phyloP scores from a whole-genome alignment of 371 early-diverging fungal genomes.

The Mortierella sp. region DNA sequence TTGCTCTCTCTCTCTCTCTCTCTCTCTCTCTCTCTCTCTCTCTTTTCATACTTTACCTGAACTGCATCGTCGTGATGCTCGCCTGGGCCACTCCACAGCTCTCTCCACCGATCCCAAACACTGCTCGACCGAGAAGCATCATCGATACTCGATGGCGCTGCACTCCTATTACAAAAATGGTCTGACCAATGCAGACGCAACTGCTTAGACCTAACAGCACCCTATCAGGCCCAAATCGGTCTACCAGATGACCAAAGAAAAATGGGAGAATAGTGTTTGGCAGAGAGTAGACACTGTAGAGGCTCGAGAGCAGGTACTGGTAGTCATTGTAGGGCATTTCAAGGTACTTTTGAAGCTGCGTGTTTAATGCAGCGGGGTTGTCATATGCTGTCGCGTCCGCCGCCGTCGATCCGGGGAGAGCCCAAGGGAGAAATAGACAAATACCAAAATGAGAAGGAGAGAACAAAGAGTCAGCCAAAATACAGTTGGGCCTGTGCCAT shows the following conservation, averaged over 20 bases:
- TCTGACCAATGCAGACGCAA: constrained; percentile 72
- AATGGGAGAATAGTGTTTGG: constrained; percentile 83
- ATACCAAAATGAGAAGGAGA: neutral
- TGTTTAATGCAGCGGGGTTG: constrained; percentile 73
- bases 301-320: constrained; percentile 71
- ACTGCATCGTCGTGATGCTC: constrained; percentile 43
- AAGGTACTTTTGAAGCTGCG: constrained; percentile 64
- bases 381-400: constrained; percentile 65
- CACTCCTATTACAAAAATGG: constrained; percentile 70
- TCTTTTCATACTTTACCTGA: constrained; percentile 18
- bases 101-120: constrained; percentile 82
- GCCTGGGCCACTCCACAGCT: constrained; percentile 72
- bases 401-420: neutral
- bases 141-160: constrained; percentile 53
- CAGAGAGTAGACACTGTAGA: constrained; percentile 78
- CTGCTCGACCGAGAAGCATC: constrained; percentile 70
- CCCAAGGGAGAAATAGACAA: neutral
- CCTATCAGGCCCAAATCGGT: constrained; percentile 57
- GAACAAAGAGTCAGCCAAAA: neutral
- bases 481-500: neutral
- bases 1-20: neutral
- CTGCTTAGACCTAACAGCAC: constrained; percentile 64
- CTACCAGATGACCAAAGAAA: constrained; percentile 68
- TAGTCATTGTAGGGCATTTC: constrained; percentile 66
- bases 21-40: neutral